These are phyloP conservation scores for Pestalotiopsis sp. DNA, from an alignment of 2,329 filamentous ascomycete species.

Conservation along the genomic window DNA sequence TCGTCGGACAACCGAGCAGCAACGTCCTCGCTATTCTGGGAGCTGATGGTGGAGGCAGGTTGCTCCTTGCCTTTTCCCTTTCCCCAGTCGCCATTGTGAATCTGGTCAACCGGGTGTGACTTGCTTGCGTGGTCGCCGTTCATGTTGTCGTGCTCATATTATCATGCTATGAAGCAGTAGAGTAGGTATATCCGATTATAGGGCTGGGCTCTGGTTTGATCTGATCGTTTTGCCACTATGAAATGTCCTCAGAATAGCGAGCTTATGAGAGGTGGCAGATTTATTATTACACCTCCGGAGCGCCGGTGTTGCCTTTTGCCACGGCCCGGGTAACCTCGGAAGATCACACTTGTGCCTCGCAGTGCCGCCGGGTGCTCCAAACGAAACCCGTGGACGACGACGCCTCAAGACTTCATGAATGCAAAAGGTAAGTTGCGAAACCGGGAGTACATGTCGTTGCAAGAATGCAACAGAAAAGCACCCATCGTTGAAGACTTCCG, in stretches of 20 bases:
- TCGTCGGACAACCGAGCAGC: not conserved
- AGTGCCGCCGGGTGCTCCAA: too few species aligned
- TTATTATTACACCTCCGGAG: not conserved
- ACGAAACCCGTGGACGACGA: too few species aligned
- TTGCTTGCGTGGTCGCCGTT: not conserved
- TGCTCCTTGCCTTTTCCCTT: slow-evolving; percentile 5
- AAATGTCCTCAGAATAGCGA: not conserved
- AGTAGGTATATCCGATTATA: too few species aligned
- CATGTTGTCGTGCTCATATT: not conserved
- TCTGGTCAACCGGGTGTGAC: not conserved
- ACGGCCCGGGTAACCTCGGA: not conserved
- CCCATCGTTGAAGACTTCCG: too few species aligned
- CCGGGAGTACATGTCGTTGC: too few species aligned
- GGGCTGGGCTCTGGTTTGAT: too few species aligned
- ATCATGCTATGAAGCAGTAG: not conserved
- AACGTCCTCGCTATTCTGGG: not conserved
- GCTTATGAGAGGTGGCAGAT: not conserved
- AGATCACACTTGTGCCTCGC: not conserved
- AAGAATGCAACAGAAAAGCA: too few species aligned
- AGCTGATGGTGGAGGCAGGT: not conserved
- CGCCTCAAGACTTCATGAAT: too few species aligned
- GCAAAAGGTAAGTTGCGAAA: too few species aligned
- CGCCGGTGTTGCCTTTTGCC: not conserved
- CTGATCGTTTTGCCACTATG: not conserved
- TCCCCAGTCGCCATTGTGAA: not conserved